Evolutionary conservation across 2,329 filamentous ascomycete genomes (phyloP), one percentile per base, ranked within the genome.

Genomic region (Clarireedia hainanense): DNA sequence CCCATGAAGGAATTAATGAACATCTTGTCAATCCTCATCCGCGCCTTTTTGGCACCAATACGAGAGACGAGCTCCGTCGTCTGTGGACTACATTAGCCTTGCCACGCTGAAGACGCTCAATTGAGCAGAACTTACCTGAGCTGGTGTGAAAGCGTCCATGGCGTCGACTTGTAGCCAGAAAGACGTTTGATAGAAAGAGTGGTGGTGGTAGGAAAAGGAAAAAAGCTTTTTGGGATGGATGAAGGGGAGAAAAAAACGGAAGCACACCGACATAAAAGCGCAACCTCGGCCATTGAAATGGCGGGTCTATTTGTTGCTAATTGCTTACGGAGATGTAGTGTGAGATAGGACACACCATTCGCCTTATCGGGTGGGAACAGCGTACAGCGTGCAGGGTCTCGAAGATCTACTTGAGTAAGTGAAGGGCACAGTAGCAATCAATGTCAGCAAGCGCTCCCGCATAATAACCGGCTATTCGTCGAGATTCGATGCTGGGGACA

Each of bases 21-120:
- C 42, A 80, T 70, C 60, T 80, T 80, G 63, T 79, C 74, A 4
- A 75, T 67, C 9, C 76, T 71, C 75, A 77, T 80, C 55, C 76
- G 72, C 9, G 76, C 76, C 63, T 81, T 81, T 52, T 71, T 71
- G 26, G 71, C 70, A 5, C 78, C 80, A n/a, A 75, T 71, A 10
- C 76, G 72, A 1, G 73, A 74, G 55, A 78, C 70, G 15, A 79
- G 67, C 67, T 80, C 76, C 6, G 75, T 74, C 37, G 78, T 75
- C 67, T 81, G 26, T 10, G 4, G n/a, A 46, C 10, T 26, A 23
- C 42, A 24, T 46, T 46, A 23, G 12, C 2, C 10, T 20, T 17
- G 24, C 5, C 12, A 4, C 0, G 42, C 23, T 6, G 23, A 6
- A 24, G 17, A 26, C 52, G 23, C 23, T 27, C 9, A 6, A 27